Base-by-base conservation (phyloP, 495 filamentous ascomycete genomes). In the Penicillium nucicola region DNA sequence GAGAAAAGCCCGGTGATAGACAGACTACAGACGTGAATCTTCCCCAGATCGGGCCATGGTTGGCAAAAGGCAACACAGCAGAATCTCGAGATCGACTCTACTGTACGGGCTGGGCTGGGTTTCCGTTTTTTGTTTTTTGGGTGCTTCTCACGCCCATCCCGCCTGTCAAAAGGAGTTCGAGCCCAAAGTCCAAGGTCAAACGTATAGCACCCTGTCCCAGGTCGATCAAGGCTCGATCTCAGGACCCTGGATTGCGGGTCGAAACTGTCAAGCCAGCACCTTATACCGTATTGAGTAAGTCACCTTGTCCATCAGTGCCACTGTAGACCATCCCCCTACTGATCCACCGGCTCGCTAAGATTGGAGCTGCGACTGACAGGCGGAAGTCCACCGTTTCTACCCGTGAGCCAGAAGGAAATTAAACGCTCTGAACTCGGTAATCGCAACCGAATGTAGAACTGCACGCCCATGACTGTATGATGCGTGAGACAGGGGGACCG, bases 401-500 rank as follows among this genome's bases (percentile, higher is more conserved):
- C 58, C 58, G 43, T 45, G 44, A 55, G 53, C 57, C 50, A 60
- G 57, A 57, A 50, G 55, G 53, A 35, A 31, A 42, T 38, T 37
- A 42, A 43, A 45, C 42, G 42, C 32, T 42, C 57, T 52, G 39
- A 58, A 56, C 50, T 58, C 49, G 58, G 61, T 55, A 52, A 61
- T 41, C 46, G 30, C 58, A 61, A 52, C 61, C 61, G 61, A 64
- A 53, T 40, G 17, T n/a, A 45, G 43, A 45, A 25, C 10, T 43
- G 54, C 42, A 57, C 13, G 31, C 38, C 12, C 18, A 33, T 11
- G 15, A 41, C 15, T 34, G 15, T 17, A 4, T 51, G 28, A 37
- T 28, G 22, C 35, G 22, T 32, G 22, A 22, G 31, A 42, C 12
- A 35, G 38, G 19, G 38, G 17, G 39, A n/a, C 35, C 30, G 22